Evolutionary conservation across 306 rosid genomes (phyloP), one percentile per base, ranked within the genome.

Genomic region (Fagus sylvatica): DNA sequence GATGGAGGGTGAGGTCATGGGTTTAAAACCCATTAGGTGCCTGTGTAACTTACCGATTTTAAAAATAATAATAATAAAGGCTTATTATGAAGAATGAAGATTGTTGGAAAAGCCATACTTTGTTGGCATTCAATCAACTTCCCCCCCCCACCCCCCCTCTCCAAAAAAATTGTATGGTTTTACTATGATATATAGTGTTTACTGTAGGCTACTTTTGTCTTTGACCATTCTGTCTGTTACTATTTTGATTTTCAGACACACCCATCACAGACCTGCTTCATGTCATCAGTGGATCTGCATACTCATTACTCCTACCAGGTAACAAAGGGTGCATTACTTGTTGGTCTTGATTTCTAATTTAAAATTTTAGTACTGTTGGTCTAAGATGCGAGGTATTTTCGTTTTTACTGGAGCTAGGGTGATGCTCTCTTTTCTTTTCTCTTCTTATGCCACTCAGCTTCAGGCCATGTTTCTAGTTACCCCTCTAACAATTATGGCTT

Each of bases 291-390:
- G 78, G 99, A 96, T 89, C 87, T 96, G 65, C 99, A 96, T 81
- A 96, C 99, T 2, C 99, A 96, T 88, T 96, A 96, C 88, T 89
- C 99, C 37, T 96, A 96, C 87, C 99, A 96, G 99, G 99, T 96
- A 88, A 76, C 41, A 61, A 49, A 75, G 80, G 22, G 53, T 62
- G 3, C 28, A 55, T 40, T 64, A 65, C 3, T 79, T 72, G 46
- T 36, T 61, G 68, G 32, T 61, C 71, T 65, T 65, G 49, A 7
- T 17, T 37, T 17, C 30, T 39, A 65, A 3, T 65, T 1, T 37
- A 16, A n/a, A 65, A 36, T 40, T 65, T 39, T 36, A 62, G 43
- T 62, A 62, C 10, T 34, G 43, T 62, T 62, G 69, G 7, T 7
- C 37, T 62, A 12, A 15, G 17, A 7, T 12, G 19, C 43, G 1